These are phyloP conservation scores for Vishniacozyma victoriae DNA, from an alignment of 768 basidiomycete genomes.

Conservation along the genomic window DNA sequence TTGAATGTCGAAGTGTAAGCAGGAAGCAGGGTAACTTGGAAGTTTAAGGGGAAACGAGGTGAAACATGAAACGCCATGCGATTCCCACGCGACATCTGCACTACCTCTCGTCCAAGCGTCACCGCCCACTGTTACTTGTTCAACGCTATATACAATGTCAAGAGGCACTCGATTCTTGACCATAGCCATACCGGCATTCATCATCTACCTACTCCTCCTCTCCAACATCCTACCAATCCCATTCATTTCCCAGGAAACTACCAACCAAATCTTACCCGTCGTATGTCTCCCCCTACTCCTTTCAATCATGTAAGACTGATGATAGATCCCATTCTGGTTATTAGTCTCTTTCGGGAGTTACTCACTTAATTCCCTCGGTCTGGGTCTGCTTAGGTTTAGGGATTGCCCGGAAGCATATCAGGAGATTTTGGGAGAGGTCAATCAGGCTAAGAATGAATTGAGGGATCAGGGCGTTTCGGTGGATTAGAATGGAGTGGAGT, in stretches of 20 bases:
- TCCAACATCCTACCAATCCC: not conserved
- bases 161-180: not conserved
- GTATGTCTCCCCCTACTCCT: slow-evolving; percentile 48
- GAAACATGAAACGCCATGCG: too few species aligned
- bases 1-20: too few species aligned
- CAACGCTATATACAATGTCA: too few species aligned
- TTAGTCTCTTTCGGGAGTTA: slow-evolving; percentile 74
- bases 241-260: slow-evolving; percentile 48
- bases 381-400: slow-evolving; percentile 65
- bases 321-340: slow-evolving; percentile 74
- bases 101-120: too few species aligned
- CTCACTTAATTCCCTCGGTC: slow-evolving; percentile 68
- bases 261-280: slow-evolving; percentile 56
- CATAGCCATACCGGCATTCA: not conserved
- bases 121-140: too few species aligned
- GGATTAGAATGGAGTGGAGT: slow-evolving; percentile 48
- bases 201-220: not conserved
- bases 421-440: slow-evolving; percentile 63
- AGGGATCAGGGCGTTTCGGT: slow-evolving; percentile 59
- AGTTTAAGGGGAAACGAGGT: too few species aligned
- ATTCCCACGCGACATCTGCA: too few species aligned
- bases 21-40: too few species aligned
- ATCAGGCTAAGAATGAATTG: slow-evolving; percentile 56
- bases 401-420: slow-evolving; percentile 76
- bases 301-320: not conserved